phyloP scores from a whole-genome alignment of 2,329 filamentous ascomycete species.

The Cadophora gregata region DNA sequence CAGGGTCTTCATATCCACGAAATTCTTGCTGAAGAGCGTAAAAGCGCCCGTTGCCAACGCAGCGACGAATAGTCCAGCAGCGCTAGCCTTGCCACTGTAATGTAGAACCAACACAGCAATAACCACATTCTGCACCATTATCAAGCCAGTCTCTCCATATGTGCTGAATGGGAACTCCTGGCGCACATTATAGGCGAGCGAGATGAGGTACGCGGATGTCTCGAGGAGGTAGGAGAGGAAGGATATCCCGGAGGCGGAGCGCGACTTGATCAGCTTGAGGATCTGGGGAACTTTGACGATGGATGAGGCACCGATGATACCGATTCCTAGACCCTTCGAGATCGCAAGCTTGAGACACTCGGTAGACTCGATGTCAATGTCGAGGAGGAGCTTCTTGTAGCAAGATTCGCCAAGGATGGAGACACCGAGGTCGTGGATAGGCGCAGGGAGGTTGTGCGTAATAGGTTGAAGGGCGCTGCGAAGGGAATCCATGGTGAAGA shows the following conservation, averaged over 20 bases:
- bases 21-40: slow-evolving; percentile 72
- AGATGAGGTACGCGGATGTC: slow-evolving; percentile 85
- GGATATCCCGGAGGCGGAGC: slow-evolving; percentile 81
- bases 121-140: slow-evolving; percentile 88
- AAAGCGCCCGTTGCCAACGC: slow-evolving; percentile 72
- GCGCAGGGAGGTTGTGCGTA: slow-evolving; percentile 74
- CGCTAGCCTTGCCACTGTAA: slow-evolving; percentile 72
- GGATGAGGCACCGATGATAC: slow-evolving; percentile 87
- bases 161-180: slow-evolving; percentile 95
- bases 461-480: slow-evolving; percentile 69
- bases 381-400: slow-evolving; percentile 84
- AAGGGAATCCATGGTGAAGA: slow-evolving; percentile 61
- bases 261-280: slow-evolving; percentile 83
- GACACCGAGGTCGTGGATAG: slow-evolving; percentile 75
- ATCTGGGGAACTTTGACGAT: slow-evolving; percentile 98
- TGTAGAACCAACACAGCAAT: slow-evolving; percentile 87
- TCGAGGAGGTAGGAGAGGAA: slow-evolving; percentile 94
- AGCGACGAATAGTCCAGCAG: slow-evolving; percentile 80
- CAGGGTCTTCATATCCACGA: slow-evolving; percentile 57
- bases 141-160: slow-evolving; percentile 92
- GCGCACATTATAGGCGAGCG: slow-evolving; percentile 89
- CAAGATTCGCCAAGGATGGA: slow-evolving; percentile 83
- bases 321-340: slow-evolving; percentile 91
- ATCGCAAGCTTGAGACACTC: slow-evolving; percentile 88
- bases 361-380: slow-evolving; percentile 78